Base-by-base conservation (phyloP, 352 stramenopile species). In the Phytophthora nicotianae region DNA sequence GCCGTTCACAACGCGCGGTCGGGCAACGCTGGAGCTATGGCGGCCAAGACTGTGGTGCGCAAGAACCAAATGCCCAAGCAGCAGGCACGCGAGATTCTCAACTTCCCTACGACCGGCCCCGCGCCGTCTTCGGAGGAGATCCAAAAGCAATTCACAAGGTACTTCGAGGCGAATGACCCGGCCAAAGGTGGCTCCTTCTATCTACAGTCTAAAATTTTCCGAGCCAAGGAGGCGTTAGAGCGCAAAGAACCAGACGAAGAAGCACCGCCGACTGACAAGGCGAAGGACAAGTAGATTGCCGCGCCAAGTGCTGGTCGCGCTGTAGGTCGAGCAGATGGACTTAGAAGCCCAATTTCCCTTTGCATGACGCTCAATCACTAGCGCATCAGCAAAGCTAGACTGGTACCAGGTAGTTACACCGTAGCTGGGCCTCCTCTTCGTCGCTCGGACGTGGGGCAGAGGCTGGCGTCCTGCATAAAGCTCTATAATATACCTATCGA, bases 131-230 rank as follows among this genome's bases (percentile, higher is more conserved):
- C 69, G 14, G 81, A 89, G 37, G 80, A 94, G 48, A 71, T 94
- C 33, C 51, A 91, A 49, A 93, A 96, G 73, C 86, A 94, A 68
- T 96, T 93, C 56, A 84, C 88, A 68, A 74, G 81, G 54, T 93
- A 94, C 58, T 96, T 95, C 45, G 84, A 97, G 62, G 80, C 85
- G 10, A 97, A 97, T 62, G 89, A 97, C 61, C 90, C 91, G 10
- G 74, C 77, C 41, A 97, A 96, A 60, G 91, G 90, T 29, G 91
- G 91, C 24, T 97, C 90, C 29, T 97, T 97, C 70, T 97, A 97
- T 67, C 54, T 97, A 42, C 91, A 97, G 71, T 97, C 88, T 53
- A 97, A 97, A 77, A 94, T 97, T 62, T 97, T 83, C 70, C 79
- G 90, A 45, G 90, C 91, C 11, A 96, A 95, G 65, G 91, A 97